Conservation (phyloP, 2,329 filamentous ascomycete genomes). For the Aspergillus costaricaensis region DNA sequence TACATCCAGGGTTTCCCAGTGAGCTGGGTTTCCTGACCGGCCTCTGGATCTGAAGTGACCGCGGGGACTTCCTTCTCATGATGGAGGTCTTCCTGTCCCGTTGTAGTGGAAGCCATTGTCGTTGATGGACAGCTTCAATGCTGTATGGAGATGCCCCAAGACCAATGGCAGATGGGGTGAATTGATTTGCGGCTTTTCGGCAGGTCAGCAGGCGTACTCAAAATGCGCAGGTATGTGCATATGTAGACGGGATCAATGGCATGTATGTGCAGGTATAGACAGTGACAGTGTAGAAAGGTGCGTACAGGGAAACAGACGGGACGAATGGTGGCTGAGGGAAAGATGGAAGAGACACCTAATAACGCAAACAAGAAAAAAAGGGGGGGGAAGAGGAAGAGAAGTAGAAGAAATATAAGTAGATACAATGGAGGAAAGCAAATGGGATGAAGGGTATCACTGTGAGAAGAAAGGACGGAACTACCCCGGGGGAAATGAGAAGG, state of each 20-base stretch:
- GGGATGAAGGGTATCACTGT: constrained; percentile 5
- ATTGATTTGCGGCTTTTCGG: background rate
- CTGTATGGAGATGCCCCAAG: background rate
- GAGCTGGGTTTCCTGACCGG: constrained; percentile 22
- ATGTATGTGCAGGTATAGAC: background rate
- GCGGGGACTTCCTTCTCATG: constrained; percentile 21
- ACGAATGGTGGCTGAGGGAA: background rate
- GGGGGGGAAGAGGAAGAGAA: background rate
- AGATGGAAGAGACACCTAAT: background rate
- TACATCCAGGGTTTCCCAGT: constrained; percentile 64
- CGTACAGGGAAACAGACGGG: background rate
- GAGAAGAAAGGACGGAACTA: background rate
- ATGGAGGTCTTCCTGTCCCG: constrained; percentile 10
- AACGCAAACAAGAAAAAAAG: background rate
- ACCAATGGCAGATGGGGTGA: background rate
- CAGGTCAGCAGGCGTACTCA: background rate
- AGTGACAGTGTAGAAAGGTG: background rate
- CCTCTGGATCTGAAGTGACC: constrained; percentile 27
- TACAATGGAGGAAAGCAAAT: background rate
- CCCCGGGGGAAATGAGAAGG: background rate
- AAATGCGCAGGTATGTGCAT: background rate
- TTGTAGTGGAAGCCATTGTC: constrained; percentile 16
- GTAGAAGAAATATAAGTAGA: background rate
- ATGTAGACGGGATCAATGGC: background rate
- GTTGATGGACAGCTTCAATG: background rate